These are phyloP conservation scores for Amanita molliuscula DNA, from an alignment of 768 basidiomycete genomes.

Conservation along the genomic window DNA sequence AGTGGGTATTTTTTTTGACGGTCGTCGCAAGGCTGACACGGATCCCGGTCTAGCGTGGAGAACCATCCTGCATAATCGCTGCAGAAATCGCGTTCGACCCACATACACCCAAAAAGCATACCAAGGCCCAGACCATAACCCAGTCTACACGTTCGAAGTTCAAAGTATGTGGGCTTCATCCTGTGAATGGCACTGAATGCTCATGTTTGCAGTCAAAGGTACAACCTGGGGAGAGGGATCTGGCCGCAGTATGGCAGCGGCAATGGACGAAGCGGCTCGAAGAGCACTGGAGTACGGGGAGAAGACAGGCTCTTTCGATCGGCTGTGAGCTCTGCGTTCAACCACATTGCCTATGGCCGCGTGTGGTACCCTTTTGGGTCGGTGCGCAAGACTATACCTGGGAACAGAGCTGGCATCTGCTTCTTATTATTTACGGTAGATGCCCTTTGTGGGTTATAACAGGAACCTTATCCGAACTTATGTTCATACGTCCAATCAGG, in stretches of 20 bases:
- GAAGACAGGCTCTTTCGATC: background rate
- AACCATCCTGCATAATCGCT: slow-evolving; percentile 2
- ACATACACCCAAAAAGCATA: background rate
- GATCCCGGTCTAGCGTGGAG: background rate
- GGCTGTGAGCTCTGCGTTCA: background rate
- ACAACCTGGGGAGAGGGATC: background rate
- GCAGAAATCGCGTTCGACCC: background rate
- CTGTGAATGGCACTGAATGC: background rate
- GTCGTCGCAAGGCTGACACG: background rate
- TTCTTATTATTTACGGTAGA: no score
- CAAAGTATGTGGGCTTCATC: background rate
- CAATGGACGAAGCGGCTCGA: background rate
- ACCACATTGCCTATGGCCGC: background rate
- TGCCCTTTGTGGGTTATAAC: no score
- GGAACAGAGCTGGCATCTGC: no score
- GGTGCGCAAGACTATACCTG: no score
- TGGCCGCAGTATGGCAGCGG: background rate
- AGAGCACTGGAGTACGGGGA: background rate
- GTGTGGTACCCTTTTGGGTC: background rate
- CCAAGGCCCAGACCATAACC: background rate
- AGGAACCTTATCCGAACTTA: no score
- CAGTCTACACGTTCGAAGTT: background rate
- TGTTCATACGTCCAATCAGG: no score
- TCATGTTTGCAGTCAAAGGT: background rate
- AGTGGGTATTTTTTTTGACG: background rate